These are phyloP conservation scores for Phyllachora maydis DNA, from an alignment of 2,329 filamentous ascomycete species.

Conservation along the genomic window DNA sequence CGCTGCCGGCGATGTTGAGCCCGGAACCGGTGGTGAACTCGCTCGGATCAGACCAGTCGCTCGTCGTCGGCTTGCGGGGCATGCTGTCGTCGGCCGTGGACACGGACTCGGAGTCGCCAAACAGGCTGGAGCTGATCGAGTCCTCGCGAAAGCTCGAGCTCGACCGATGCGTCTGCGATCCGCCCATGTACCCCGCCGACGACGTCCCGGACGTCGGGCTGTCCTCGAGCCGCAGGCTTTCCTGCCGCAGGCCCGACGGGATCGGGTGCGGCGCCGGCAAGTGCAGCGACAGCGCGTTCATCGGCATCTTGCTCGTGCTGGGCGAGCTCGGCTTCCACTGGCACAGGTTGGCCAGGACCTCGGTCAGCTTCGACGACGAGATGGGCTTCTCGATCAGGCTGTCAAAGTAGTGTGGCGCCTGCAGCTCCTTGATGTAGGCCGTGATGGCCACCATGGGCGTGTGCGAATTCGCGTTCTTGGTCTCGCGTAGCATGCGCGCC, in stretches of 20 bases:
- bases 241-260: slow-evolving; percentile 43
- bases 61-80: slow-evolving; percentile 45
- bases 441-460: slow-evolving; percentile 95
- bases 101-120: slow-evolving; percentile 67
- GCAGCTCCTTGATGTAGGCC: slow-evolving; percentile 92
- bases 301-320: not conserved
- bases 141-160: slow-evolving; percentile 66
- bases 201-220: slow-evolving; percentile 71
- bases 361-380: slow-evolving; percentile 73
- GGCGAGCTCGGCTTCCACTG: slow-evolving; percentile 71
- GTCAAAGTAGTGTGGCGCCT: slow-evolving; percentile 89
- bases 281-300: slow-evolving; percentile 16
- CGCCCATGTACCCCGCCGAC: slow-evolving; percentile 26
- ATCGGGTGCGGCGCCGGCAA: slow-evolving; percentile 34
- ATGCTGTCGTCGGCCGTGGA: slow-evolving; percentile 47
- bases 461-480: slow-evolving; percentile 81
- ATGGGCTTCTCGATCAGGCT: slow-evolving; percentile 92
- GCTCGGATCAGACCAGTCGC: no score
- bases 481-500: slow-evolving; percentile 92
- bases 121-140: slow-evolving; percentile 73
- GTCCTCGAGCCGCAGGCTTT: slow-evolving; percentile 45
- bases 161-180: slow-evolving; percentile 20
- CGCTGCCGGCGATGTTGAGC: no score
- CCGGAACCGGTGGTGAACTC: no score
- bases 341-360: slow-evolving; percentile 72